A percentile compares a stretch with the other conserved stretches of the same genome.
Evolutionary conservation across 768 basidiomycete genomes (phyloP).

Genomic region (Boletus edulis): DNA sequence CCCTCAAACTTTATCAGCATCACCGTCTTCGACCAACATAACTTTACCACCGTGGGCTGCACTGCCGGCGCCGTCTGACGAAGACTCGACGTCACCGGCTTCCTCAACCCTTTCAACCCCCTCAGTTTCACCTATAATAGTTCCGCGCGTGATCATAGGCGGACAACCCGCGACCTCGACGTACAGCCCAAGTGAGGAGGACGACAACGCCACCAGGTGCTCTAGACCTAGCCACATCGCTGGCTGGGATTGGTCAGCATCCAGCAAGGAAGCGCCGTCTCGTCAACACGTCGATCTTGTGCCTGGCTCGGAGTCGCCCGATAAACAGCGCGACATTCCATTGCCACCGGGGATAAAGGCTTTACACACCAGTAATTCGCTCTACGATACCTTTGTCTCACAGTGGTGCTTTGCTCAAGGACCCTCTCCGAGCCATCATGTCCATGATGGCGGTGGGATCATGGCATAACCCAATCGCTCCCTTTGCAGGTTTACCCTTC

Average conservation of each 20-base stretch:
- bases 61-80: neutral
- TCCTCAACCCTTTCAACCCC: constrained; percentile 31
- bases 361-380: constrained; percentile 26
- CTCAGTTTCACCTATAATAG: constrained; percentile 16
- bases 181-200: neutral
- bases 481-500: neutral
- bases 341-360: neutral
- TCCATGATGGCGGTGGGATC: constrained; percentile 16
- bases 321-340: neutral
- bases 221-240: constrained; percentile 3
- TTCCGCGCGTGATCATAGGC: constrained; percentile 23
- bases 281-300: neutral
- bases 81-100: constrained; percentile 21
- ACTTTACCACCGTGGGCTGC: neutral
- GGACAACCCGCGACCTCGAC: constrained; percentile 24
- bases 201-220: neutral
- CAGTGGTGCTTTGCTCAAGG: constrained; percentile 69
- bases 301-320: constrained; percentile 24
- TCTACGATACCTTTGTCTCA: constrained; percentile 59
- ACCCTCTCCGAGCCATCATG: constrained; percentile 24
- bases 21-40: neutral
- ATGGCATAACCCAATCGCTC: constrained; percentile 11
- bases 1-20: neutral
- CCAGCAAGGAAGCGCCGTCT: neutral
- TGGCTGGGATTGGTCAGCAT: constrained; percentile 26